Percentiles rank a stretch among this genome's conserved stretches.
Conservation (phyloP, 169 alveolate species). For the Neospora caninum region DNA sequence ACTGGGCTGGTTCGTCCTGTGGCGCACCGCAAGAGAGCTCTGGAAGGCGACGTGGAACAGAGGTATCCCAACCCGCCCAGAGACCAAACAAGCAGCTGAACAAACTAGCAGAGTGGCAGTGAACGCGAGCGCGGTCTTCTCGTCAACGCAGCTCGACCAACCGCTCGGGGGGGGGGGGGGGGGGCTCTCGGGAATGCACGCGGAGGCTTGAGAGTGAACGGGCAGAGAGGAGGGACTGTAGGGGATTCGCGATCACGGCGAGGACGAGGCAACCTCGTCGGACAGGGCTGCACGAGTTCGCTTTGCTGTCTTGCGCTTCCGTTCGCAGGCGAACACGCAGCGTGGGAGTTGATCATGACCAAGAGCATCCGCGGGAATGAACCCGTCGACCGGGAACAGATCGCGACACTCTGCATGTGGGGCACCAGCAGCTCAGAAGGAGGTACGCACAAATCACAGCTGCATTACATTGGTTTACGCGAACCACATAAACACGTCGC, state of each 20-base stretch:
- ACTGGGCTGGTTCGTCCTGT: constrained; percentile 12
- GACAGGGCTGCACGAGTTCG: too few relatives aligned
- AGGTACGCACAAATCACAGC: neutral
- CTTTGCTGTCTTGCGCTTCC: too few relatives aligned
- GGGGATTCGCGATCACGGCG: too few relatives aligned
- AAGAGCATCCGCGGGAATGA: constrained; percentile 12
- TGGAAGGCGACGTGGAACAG: neutral
- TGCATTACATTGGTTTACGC: too few relatives aligned
- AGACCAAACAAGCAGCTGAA: neutral
- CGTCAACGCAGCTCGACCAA: too few relatives aligned
- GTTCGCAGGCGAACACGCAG: constrained; percentile 9
- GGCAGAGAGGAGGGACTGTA: neutral
- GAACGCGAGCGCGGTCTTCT: too few relatives aligned
- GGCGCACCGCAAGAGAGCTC: neutral
- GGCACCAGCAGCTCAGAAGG: constrained; percentile 8
- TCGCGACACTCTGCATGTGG: constrained; percentile 8
- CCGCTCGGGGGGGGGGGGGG: too few relatives aligned
- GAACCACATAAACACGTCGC: too few relatives aligned
- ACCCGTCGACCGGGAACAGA: neutral
- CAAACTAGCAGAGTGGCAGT: neutral
- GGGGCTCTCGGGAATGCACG: too few relatives aligned
- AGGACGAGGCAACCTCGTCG: too few relatives aligned
- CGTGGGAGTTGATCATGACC: constrained; percentile 7
- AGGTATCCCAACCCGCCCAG: neutral
- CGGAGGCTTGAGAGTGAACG: neutral